Evolutionary conservation across 2,329 filamentous ascomycete genomes (phyloP), one percentile per base, ranked within the genome.

Genomic region (Colletotrichum abscissum): DNA sequence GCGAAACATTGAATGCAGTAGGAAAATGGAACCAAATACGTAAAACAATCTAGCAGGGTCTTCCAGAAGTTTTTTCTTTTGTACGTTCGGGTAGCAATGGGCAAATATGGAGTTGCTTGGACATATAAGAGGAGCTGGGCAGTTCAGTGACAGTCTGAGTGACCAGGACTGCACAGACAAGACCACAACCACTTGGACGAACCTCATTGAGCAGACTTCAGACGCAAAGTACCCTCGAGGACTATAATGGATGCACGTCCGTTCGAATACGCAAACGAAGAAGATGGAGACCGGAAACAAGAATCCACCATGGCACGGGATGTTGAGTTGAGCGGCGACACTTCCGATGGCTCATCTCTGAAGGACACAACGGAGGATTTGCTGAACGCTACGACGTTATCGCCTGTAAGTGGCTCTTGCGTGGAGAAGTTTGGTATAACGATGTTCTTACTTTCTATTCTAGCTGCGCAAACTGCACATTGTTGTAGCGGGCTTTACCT

Each of bases 401-500:
- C 81, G 26, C 63, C 75, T 60, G 79, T 80, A 69, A 54, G 78
- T 75, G 7, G 3, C 11, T 2, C 19, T 52, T 19, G 2, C 28
- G 26, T 38, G 5, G 2, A 38, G 33, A 8, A 26, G 12, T 8
- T 7, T 8, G 19, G 19, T 12, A 4, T 6, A 54, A 24, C 1
- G 11, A 1, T 11, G 3, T 14, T 16, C 22, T 55, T 14, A 64
- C 16, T 2, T n/a, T 1, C 14, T 38, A 7, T 14, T 22, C 7
- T n/a, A 79, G 78, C 38, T 69, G 19, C 78, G 78, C 59, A 83
- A 83, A 66, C 63, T 82, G 6, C 80, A 82, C 74, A 78, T 83
- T 58, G 73, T 82, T 59, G 68, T 81, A 11, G 80, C 80, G 24
- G 81, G 81, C 26, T 82, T 83, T 70, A 81, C 79, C 2, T 82